Percentiles rank a stretch among this genome's conserved stretches.
These are phyloP conservation scores for Yarrowia divulgata DNA, from an alignment of 805 yeast species.

Conservation along the genomic window DNA sequence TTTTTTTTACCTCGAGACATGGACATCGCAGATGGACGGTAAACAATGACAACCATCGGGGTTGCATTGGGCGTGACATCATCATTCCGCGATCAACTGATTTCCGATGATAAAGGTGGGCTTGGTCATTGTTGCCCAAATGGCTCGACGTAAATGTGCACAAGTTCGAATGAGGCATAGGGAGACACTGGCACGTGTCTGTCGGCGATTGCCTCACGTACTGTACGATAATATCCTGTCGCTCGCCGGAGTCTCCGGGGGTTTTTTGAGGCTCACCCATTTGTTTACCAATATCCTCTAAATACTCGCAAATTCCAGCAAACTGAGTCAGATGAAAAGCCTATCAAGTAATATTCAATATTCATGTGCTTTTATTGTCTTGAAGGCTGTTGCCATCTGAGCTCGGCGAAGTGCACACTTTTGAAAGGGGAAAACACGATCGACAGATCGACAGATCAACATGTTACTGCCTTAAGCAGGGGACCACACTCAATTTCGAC, in stretches of 20 bases:
- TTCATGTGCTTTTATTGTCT: neutral
- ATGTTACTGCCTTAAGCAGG: slow-evolving; percentile 21
- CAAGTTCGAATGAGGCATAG: too few species aligned
- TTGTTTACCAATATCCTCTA: neutral
- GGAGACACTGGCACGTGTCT: too few species aligned
- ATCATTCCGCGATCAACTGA: slow-evolving; percentile 18
- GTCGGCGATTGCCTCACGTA: neutral
- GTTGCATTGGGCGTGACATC: slow-evolving; percentile 8
- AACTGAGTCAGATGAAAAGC: neutral
- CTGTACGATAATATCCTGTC: neutral
- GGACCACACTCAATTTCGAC: slow-evolving; percentile 1
- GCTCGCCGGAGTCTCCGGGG: neutral
- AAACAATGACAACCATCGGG: slow-evolving; percentile 21
- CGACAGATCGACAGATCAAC: slow-evolving; percentile 5
- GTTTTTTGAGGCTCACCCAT: neutral
- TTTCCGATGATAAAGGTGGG: slow-evolving; percentile 2
- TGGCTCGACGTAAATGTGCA: too few species aligned
- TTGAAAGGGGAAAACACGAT: too few species aligned
- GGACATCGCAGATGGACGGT: slow-evolving; percentile 17
- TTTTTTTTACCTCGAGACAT: neutral
- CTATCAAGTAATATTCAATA: neutral
- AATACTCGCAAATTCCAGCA: neutral
- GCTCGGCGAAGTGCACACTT: neutral
- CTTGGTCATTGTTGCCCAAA: neutral
- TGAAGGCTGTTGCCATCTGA: neutral